phyloP scores from a whole-genome alignment of 129 eudicot species.

The Flaveria brownii region DNA sequence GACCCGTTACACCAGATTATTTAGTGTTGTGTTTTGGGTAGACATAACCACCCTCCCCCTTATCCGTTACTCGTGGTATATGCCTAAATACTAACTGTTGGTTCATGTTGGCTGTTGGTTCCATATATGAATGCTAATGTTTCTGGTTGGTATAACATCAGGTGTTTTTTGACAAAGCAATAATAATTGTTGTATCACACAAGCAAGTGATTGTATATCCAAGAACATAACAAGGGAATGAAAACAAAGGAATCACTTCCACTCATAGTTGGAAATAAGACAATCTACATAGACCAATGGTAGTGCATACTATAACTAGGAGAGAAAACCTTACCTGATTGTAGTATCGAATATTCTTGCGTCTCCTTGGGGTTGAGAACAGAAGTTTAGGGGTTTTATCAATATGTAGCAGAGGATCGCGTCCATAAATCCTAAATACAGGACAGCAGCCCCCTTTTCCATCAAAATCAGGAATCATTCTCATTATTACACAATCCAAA shows the following conservation, averaged over 20 bases:
- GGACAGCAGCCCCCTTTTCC: conserved; percentile 84
- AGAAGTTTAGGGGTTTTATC: conserved; percentile 69
- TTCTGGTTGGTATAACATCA: too few relatives aligned
- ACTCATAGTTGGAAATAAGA: neutral
- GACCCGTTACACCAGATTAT: neutral
- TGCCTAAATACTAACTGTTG: too few relatives aligned
- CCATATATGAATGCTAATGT: too few relatives aligned
- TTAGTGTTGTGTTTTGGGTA: neutral
- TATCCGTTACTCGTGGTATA: too few relatives aligned
- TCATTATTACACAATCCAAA: conserved; percentile 72
- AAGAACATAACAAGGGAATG: conserved; percentile 1
- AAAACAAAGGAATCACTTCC: neutral
- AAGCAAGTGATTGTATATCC: too few relatives aligned
- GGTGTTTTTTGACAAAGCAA: too few relatives aligned
- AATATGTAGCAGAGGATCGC: conserved; percentile 58
- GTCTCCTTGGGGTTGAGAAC: conserved; percentile 72
- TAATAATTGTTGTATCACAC: too few relatives aligned
- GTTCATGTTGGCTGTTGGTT: too few relatives aligned
- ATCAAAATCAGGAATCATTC: conserved; percentile 73
- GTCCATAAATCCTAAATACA: conserved; percentile 75
- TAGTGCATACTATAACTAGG: neutral
- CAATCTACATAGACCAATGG: neutral
- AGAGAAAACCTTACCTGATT: conserved; percentile 60
- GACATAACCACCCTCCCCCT: neutral
- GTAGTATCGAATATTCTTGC: conserved; percentile 69